Percentiles rank a stretch among this genome's conserved stretches.
Evolutionary conservation across 345 rosid genomes (phyloP).

Genomic region (Capsella bursapastoris): DNA sequence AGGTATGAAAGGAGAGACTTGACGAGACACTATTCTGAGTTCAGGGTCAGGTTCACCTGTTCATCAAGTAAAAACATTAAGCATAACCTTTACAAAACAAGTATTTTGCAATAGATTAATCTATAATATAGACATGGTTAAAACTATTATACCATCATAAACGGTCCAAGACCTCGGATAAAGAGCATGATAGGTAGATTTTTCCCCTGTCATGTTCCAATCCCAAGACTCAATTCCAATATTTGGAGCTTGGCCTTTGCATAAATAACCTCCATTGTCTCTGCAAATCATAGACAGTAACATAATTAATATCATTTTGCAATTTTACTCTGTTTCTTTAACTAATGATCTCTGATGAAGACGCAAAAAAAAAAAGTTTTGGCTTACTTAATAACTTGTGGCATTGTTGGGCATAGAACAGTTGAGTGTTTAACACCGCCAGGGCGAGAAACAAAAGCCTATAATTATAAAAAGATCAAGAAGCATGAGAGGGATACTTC

Average conservation of each 20-base stretch:
- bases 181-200: constrained; percentile 91
- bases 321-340: background rate
- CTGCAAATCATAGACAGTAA: constrained; percentile 53
- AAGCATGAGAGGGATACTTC: constrained; percentile 24
- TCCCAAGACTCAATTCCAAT: constrained; percentile 93
- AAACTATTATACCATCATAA: constrained; percentile 66
- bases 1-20: constrained; percentile 91
- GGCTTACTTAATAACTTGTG: constrained; percentile 62
- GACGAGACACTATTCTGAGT: constrained; percentile 84
- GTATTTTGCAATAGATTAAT: background rate
- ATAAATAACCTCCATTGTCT: constrained; percentile 50
- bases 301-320: background rate
- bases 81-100: background rate
- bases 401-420: constrained; percentile 70
- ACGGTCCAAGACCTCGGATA: constrained; percentile 97
- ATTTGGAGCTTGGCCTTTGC: constrained; percentile 45
- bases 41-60: constrained; percentile 96
- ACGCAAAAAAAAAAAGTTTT: background rate
- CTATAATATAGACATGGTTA: background rate
- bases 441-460: constrained; percentile 87
- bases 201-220: constrained; percentile 84
- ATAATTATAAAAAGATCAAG: background rate
- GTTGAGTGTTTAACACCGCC: constrained; percentile 69
- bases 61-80: constrained; percentile 20
- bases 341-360: background rate